These are phyloP conservation scores for Hirsutella rhossiliensis DNA, from an alignment of 2,329 filamentous ascomycete genomes.

Conservation along the genomic window DNA sequence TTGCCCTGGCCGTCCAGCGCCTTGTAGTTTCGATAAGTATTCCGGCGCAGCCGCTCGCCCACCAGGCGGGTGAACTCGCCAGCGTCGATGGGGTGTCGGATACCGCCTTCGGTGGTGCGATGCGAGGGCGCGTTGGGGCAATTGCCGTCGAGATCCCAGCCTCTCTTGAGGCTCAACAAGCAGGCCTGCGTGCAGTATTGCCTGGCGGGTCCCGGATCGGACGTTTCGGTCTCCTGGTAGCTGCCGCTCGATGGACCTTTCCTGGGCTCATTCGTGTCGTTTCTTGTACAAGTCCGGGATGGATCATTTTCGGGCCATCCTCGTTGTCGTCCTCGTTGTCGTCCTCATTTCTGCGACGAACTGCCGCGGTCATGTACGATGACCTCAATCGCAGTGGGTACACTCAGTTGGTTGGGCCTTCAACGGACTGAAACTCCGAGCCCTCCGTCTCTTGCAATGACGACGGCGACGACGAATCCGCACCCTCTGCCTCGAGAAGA, in stretches of 20 bases:
- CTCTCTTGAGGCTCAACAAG: no score
- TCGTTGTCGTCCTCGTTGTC: not conserved
- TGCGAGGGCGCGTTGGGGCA: no score
- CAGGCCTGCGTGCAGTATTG: no score
- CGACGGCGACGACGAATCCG: not conserved
- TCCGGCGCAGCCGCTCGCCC: constrained; percentile 2
- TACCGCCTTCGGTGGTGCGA: no score
- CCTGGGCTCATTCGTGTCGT: not conserved
- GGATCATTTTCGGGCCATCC: not conserved
- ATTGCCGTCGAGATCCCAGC: no score
- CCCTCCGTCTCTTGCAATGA: not conserved
- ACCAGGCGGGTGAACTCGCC: constrained; percentile 4
- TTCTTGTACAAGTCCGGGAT: not conserved
- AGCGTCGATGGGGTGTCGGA: constrained; percentile 7
- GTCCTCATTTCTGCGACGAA: not conserved
- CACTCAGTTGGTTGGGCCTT: no score
- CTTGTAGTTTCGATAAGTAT: constrained; percentile 5
- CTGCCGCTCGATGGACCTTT: not conserved
- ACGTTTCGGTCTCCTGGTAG: constrained; percentile 5
- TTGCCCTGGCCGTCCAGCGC: not conserved
- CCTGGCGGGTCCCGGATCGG: no score
- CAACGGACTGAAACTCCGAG: not conserved
- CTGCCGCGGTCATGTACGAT: not conserved
- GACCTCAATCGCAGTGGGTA: no score
- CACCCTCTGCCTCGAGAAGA: not conserved